phyloP scores from a whole-genome alignment of 2,329 filamentous ascomycete genomes.

The Pochonia chlamydosporia region DNA sequence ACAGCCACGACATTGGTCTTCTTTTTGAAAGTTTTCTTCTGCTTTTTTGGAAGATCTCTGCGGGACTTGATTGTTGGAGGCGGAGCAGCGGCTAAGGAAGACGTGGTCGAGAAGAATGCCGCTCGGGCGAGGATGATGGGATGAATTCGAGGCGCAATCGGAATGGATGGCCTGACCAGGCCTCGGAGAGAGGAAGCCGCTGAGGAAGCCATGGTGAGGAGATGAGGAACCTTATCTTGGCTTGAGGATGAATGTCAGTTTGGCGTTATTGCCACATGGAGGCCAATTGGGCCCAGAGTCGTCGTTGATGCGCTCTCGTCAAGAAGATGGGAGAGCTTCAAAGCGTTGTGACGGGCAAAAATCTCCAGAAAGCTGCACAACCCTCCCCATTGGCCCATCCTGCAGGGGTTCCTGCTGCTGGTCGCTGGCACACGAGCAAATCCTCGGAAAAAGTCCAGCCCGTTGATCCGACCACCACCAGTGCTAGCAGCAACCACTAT shows the following conservation, averaged over 20 bases:
- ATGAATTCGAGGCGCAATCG: constrained; percentile 26
- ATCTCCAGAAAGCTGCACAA: constrained; percentile 4
- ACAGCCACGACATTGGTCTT: constrained; percentile 34
- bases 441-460: constrained; percentile 21
- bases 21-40: constrained; percentile 48
- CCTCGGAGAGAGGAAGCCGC: constrained; percentile 30
- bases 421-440: not conserved
- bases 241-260: not conserved
- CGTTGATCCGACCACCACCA: constrained; percentile 18
- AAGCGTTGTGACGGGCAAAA: constrained; percentile 3
- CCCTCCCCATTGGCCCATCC: not conserved
- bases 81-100: constrained; percentile 21
- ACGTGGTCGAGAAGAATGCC: constrained; percentile 36
- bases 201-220: constrained; percentile 7
- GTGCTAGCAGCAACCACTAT: not conserved
- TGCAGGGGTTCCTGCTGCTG: not conserved
- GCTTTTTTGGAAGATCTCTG: constrained; percentile 29
- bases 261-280: constrained; percentile 18
- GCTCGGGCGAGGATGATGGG: constrained; percentile 21
- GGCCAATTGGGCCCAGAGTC: constrained; percentile 22
- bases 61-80: constrained; percentile 27
- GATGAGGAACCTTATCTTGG: no score
- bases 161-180: constrained; percentile 30
- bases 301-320: constrained; percentile 7
- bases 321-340: not conserved